Evolutionary conservation across 2,329 filamentous ascomycete species (phyloP).

Genomic region (Fusarium clavum): DNA sequence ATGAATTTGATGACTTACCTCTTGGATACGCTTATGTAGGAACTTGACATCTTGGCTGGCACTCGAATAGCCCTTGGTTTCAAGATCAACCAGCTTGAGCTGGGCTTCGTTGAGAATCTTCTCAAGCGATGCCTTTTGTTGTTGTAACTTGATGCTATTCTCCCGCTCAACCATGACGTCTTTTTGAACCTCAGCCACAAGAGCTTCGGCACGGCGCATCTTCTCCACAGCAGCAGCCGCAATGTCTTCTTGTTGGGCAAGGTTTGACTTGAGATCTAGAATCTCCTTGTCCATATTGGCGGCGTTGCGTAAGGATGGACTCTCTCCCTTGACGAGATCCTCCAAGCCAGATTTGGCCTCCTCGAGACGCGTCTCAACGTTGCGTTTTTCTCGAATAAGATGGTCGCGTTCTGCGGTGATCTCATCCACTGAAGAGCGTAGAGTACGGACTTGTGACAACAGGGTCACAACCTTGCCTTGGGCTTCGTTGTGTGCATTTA

Average conservation of each 20-base stretch:
- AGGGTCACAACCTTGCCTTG: conserved; percentile 93
- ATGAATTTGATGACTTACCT: conserved; percentile 70
- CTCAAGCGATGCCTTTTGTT: conserved; percentile 89
- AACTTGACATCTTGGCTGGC: conserved; percentile 96
- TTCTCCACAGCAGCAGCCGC: conserved; percentile 93
- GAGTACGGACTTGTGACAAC: conserved; percentile 86
- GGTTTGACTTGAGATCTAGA: conserved; percentile 85
- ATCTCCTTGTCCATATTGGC: conserved; percentile 90
- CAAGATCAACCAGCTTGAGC: conserved; percentile 88
- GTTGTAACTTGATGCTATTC: conserved; percentile 81
- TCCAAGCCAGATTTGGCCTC: conserved; percentile 92
- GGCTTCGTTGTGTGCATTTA: conserved; percentile 92
- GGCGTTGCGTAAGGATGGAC: conserved; percentile 87
- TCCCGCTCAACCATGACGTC: conserved; percentile 91
- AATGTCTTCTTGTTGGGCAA: conserved; percentile 94
- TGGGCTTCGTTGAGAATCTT: conserved; percentile 92
- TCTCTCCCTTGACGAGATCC: conserved; percentile 86
- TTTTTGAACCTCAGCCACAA: conserved; percentile 90
- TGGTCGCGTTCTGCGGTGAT: conserved; percentile 85
- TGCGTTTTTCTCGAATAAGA: conserved; percentile 88
- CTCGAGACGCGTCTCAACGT: conserved; percentile 83
- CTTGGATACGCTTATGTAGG: conserved; percentile 92
- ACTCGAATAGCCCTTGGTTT: conserved; percentile 96
- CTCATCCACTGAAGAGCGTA: conserved; percentile 88
- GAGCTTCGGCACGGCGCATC: conserved; percentile 92